These are phyloP conservation scores for Daldinia grandis DNA, from an alignment of 495 filamentous ascomycete genomes.

Conservation along the genomic window DNA sequence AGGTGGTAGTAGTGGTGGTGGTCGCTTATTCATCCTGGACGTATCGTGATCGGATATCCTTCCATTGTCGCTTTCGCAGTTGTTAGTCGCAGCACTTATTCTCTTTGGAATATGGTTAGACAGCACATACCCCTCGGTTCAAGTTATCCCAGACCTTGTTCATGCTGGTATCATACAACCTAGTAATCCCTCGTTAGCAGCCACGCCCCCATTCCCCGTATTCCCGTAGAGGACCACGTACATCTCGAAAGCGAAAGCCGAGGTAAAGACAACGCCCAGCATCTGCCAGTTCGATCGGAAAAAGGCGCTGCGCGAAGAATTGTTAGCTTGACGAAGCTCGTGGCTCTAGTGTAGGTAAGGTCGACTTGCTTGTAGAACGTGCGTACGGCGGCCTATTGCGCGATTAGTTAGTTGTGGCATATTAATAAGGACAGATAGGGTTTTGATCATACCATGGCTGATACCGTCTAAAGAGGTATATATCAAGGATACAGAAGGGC, in stretches of 20 bases:
- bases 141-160: slow-evolving; percentile 87
- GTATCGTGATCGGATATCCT: slow-evolving; percentile 94
- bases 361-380: slow-evolving; percentile 83
- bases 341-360: slow-evolving; percentile 37
- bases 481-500: not conserved
- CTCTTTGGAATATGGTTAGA: not conserved
- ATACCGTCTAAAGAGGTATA: slow-evolving; percentile 4
- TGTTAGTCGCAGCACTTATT: slow-evolving; percentile 45
- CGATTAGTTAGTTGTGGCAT: slow-evolving; percentile 41
- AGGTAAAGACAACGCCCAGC: slow-evolving; percentile 82
- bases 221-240: slow-evolving; percentile 56
- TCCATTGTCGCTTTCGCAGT: slow-evolving; percentile 92
- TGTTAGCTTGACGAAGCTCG: slow-evolving; percentile 42
- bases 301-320: slow-evolving; percentile 67
- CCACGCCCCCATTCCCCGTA: not conserved
- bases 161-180: slow-evolving; percentile 77
- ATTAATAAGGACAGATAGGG: not conserved
- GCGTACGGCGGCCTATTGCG: slow-evolving; percentile 53
- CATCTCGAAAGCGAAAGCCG: slow-evolving; percentile 94
- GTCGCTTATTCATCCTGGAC: slow-evolving; percentile 69
- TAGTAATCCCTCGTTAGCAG: slow-evolving; percentile 53
- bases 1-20: not conserved
- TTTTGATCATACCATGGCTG: slow-evolving; percentile 51
- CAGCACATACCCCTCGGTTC: slow-evolving; percentile 83
- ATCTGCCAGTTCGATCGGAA: slow-evolving; percentile 87